Evolutionary conservation across 805 yeast genomes (phyloP), one percentile per base, ranked within the genome.

Genomic region (Cyberlindnera amylophila): DNA sequence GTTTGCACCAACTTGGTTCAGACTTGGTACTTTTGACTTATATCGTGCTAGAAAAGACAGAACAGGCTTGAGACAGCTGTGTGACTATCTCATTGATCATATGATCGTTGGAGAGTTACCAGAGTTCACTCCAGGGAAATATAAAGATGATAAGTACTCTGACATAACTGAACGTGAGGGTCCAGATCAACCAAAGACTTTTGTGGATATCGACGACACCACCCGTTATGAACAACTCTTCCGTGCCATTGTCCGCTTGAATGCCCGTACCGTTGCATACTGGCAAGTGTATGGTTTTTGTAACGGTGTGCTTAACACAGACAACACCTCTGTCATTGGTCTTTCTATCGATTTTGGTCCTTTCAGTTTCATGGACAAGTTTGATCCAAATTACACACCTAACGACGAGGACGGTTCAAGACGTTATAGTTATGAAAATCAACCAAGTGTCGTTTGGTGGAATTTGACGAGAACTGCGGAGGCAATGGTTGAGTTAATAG

Each of bases 271-370:
- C 14, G 82, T 86, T 2, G 96, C 95, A 2, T 70, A 75, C 50
- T 87, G 96, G 87, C 97, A 91, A 59, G 75, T 84, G 0, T 91
- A 89, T 63, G 98, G 97, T 3, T 90, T 91, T 55, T 62, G 90
- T 52, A 93, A 91, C 57, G 99, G 99, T 12, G 98, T 93, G 4
- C 67, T 93, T 42, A 91, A 91, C 61, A 90, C 98, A 0, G 99
- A 91, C 58, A 91, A 91, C 58, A 87, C 96, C 1, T 86, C 96
- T 0, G 72, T 91, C n/a, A 57, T 83, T 34, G 99, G 99, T 0
- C 67, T 89, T 10, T 77, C 96, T 0, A 76, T 93, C 63, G 99
- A 91, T 63, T 93, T 83, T 62, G 99, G 98, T 3, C 98, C 99
- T 1, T 93, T 86, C 65, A 86, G 95, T 15, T 84, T 89, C 46